Conservation (phyloP, 2,329 filamentous ascomycete species). For the Colletotrichum sp. region DNA sequence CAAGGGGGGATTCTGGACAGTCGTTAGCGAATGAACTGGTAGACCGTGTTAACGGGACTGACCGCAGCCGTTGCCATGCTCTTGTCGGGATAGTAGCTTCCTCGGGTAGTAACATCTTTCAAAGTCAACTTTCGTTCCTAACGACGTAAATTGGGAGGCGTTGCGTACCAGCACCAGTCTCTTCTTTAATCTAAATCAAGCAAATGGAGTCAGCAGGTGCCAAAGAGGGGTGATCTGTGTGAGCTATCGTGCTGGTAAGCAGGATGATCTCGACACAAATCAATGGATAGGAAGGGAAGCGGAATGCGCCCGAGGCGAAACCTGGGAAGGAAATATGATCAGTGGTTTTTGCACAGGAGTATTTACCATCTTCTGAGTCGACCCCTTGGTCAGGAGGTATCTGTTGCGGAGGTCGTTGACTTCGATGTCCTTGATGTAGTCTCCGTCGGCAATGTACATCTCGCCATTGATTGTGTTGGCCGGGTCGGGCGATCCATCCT, state of each 20-base stretch:
- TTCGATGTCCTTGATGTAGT: conserved; percentile 99
- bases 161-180: conserved; percentile 98
- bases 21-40: neutral
- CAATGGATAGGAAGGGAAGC: conserved; percentile 30
- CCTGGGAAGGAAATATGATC: conserved; percentile 29
- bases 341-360: conserved; percentile 51
- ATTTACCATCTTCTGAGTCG: conserved; percentile 99
- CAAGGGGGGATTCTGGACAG: conserved; percentile 81
- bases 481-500: conserved; percentile 35
- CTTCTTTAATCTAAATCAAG: conserved; percentile 99
- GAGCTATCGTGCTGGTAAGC: conserved; percentile 76
- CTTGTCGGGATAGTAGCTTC: conserved; percentile 97
- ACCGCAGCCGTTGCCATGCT: conserved; percentile 94
- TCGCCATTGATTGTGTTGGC: conserved; percentile 76
- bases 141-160: conserved; percentile 54
- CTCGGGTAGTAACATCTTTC: conserved; percentile 97
- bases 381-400: conserved; percentile 95
- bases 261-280: conserved; percentile 64
- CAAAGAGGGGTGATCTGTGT: conserved; percentile 69
- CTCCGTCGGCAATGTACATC: conserved; percentile 93
- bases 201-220: conserved; percentile 91
- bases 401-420: conserved; percentile 97
- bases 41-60: conserved; percentile 46
- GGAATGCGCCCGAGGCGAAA: conserved; percentile 8
- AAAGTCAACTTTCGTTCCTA: conserved; percentile 62